Evolutionary conservation across 805 yeast species (phyloP).

Genomic region (Teunomyces atbi): DNA sequence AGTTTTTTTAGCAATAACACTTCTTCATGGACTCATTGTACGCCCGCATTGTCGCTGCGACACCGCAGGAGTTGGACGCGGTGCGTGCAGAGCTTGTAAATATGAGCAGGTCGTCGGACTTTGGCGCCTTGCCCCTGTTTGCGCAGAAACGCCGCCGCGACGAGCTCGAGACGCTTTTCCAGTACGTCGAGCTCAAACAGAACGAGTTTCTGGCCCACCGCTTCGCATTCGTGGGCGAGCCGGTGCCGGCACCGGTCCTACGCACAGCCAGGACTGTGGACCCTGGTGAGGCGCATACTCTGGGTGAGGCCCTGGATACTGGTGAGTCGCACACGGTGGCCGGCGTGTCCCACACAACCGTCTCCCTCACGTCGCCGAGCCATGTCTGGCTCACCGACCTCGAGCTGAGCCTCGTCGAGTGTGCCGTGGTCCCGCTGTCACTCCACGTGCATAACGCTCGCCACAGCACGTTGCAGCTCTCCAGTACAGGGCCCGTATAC

Average conservation of each 20-base stretch:
- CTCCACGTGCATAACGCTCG: slow-evolving; percentile 20
- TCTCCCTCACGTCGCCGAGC: background rate
- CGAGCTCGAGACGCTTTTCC: slow-evolving; percentile 18
- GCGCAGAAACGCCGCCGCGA: slow-evolving; percentile 23
- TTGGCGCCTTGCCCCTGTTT: slow-evolving; percentile 8
- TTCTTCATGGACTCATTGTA: background rate
- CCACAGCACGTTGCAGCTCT: slow-evolving; percentile 15
- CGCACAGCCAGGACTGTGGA: too few relatives aligned
- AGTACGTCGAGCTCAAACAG: slow-evolving; percentile 19
- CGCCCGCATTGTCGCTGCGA: background rate
- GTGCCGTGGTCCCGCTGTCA: slow-evolving; percentile 14
- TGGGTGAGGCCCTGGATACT: too few relatives aligned
- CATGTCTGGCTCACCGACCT: slow-evolving; percentile 15
- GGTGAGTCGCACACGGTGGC: too few relatives aligned
- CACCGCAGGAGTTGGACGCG: background rate
- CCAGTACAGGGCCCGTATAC: slow-evolving; percentile 31
- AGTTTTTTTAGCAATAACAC: background rate
- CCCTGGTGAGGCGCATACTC: too few relatives aligned
- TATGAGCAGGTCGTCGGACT: slow-evolving; percentile 5
- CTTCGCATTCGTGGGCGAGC: slow-evolving; percentile 32
- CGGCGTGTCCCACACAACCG: background rate
- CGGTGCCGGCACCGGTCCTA: slow-evolving; percentile 9
- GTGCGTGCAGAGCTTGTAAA: slow-evolving; percentile 10
- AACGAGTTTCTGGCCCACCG: slow-evolving; percentile 10
- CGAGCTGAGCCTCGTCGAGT: slow-evolving; percentile 5